Conservation (phyloP, 1,139 yeast species). For the Pichia norvegensis region DNA sequence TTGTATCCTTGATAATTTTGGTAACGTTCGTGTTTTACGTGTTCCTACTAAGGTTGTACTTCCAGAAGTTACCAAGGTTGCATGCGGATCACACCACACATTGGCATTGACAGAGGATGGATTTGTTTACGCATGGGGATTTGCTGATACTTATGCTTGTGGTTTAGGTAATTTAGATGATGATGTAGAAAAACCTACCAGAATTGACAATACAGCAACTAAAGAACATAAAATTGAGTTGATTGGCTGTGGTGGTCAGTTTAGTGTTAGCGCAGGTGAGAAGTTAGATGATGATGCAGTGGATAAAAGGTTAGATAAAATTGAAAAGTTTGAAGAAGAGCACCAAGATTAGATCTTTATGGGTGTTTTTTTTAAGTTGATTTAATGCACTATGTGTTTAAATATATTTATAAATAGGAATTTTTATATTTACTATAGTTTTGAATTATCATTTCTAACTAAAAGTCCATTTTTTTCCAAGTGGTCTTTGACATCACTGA, state of each 20-base stretch:
- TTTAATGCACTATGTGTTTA: neutral
- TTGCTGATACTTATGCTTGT: conserved; percentile 91
- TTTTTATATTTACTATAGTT: conserved; percentile 4
- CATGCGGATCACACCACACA: conserved; percentile 89
- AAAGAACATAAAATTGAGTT: conserved; percentile 59
- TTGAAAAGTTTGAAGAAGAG: conserved; percentile 34
- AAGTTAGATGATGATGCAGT: conserved; percentile 52
- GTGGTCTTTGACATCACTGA: conserved; percentile 67
- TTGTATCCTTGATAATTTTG: conserved; percentile 71
- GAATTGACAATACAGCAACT: conserved; percentile 90
- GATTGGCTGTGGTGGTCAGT: conserved; percentile 94
- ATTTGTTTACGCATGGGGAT: conserved; percentile 90
- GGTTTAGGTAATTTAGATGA: conserved; percentile 94
- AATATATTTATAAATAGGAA: neutral
- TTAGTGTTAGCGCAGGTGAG: conserved; percentile 77
- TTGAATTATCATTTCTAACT: conserved; percentile 40
- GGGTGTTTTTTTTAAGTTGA: neutral
- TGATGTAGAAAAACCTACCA: conserved; percentile 78
- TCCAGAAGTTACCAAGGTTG: conserved; percentile 55
- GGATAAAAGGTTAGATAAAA: conserved; percentile 46
- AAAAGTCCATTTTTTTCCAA: conserved; percentile 44
- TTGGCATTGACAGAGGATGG: conserved; percentile 83
- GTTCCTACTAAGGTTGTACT: conserved; percentile 63
- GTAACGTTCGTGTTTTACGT: conserved; percentile 81
- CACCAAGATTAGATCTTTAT: neutral